Conservation (phyloP, 2,329 filamentous ascomycete genomes). For the Xylariales sp. region DNA sequence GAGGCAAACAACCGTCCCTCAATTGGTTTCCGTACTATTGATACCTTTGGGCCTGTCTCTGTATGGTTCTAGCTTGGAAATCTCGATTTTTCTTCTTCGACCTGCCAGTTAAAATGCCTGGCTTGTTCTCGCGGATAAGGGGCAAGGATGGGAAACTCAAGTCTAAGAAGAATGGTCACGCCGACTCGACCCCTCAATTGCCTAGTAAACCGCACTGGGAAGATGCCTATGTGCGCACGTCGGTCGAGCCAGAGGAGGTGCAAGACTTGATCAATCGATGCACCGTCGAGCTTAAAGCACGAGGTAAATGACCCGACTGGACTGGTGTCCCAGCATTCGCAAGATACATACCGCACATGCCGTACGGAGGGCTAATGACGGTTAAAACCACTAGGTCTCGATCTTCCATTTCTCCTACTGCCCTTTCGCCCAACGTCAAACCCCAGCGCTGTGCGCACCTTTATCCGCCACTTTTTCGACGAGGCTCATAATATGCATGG, state of each 20-base stretch:
- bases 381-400: constrained; percentile 71
- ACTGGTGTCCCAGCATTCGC: background rate
- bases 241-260: constrained; percentile 89
- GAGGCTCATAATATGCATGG: constrained; percentile 72
- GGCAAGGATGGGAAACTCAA: constrained; percentile 75
- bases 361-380: constrained; percentile 31
- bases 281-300: constrained; percentile 90
- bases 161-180: constrained; percentile 72
- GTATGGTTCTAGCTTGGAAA: constrained; percentile 30
- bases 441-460: constrained; percentile 89
- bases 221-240: constrained; percentile 85
- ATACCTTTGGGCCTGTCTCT: constrained; percentile 32
- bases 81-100: constrained; percentile 27
- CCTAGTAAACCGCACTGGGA: constrained; percentile 83
- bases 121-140: constrained; percentile 75
- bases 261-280: constrained; percentile 87
- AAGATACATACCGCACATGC: background rate
- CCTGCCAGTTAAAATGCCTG: constrained; percentile 60
- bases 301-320: constrained; percentile 70
- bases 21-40: constrained; percentile 32
- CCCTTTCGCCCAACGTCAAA: constrained; percentile 95
- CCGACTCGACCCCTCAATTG: constrained; percentile 62
- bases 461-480: constrained; percentile 93
- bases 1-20: constrained; percentile 15
- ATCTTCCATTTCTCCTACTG: constrained; percentile 91